Base-by-base conservation (phyloP, 1,284 basidiomycete genomes). In the Naganishia albida region DNA sequence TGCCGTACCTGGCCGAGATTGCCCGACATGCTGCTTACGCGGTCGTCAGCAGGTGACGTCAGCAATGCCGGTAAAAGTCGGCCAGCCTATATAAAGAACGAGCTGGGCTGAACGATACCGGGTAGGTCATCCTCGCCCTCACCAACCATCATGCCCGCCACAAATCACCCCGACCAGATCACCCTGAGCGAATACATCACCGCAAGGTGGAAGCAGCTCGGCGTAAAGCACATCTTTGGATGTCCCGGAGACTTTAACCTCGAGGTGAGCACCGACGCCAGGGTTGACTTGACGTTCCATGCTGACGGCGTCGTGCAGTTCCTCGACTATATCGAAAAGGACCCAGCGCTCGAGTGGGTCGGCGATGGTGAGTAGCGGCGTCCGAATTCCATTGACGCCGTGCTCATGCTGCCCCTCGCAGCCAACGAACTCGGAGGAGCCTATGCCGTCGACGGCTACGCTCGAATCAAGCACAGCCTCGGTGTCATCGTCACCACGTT, bases 391-490 rank as follows among this genome's bases (percentile, higher is more conserved):
- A n/a, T n/a, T 43, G 13, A 2, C 42, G 4, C 28, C n/a, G 3
- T 42, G 16, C 60, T 44, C 8, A 25, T 18, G 15, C 7, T 28
- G n/a, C 25, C 18, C 10, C 10, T 53, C 48, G 25, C 18, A 67
- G 89, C 90, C 72, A 93, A 93, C 71, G 91, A 93, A 76, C 82
- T 93, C 56, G 91, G 92, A 70, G 88, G 90, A 68, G 73, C 91
- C 0, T 96, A 96, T 76, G 92, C 92, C n/a, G 90, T 90, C 0
- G 93, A 98, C 74, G 94, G 93, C 23, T 96, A 96, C 74, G 90
- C 93, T 34, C 86, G 93, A 62, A 86, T 93, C 56, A 91, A 91
- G 71, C 85, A 85, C 63, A 85, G 85, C 62, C 79, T 92, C 57
- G 89, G 90, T 52, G 89, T 88, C 8, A 75, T 93, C 7, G 79